Percentiles rank a stretch among this genome's conserved stretches.
phyloP scores from a whole-genome alignment of 2,329 filamentous ascomycete genomes.

The Chaetomiaceae sp. region DNA sequence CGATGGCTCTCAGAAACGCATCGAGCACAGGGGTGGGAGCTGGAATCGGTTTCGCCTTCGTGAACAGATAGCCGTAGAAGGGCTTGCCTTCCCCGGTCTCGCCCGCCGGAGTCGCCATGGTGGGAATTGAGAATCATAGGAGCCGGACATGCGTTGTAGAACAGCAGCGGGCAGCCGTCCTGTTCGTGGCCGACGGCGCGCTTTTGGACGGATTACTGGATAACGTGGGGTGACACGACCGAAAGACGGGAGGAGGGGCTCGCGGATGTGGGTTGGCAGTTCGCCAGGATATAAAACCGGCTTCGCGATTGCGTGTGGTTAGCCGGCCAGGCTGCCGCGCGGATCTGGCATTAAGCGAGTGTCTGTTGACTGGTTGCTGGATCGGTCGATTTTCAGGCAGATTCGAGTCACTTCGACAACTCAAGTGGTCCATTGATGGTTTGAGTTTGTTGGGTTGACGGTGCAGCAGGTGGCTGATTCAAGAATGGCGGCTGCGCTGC shows the following conservation, averaged over 20 bases:
- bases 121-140: conserved; percentile 11
- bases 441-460: conserved; percentile 1
- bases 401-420: conserved; percentile 10
- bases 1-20: conserved; percentile 64
- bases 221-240: conserved; percentile 6
- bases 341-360: not conserved
- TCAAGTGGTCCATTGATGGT: no score
- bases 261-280: not conserved
- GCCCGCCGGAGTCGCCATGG: conserved; percentile 28
- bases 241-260: conserved; percentile 14
- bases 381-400: conserved; percentile 17
- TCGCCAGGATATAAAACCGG: conserved; percentile 4
- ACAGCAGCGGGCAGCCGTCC: not conserved
- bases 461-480: not conserved
- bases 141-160: conserved; percentile 1
- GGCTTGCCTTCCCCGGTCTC: conserved; percentile 28
- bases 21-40: conserved; percentile 61
- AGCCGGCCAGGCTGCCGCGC: conserved; percentile 14
- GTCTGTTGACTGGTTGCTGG: not conserved
- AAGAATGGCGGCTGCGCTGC: conserved; percentile 9
- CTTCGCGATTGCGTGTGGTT: not conserved
- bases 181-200: not conserved
- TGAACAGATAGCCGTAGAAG: conserved; percentile 65
- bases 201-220: not conserved
- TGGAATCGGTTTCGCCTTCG: conserved; percentile 52